These are phyloP conservation scores for Stramenopiles sp. DNA, from an alignment of 352 stramenopile species.

Conservation along the genomic window DNA sequence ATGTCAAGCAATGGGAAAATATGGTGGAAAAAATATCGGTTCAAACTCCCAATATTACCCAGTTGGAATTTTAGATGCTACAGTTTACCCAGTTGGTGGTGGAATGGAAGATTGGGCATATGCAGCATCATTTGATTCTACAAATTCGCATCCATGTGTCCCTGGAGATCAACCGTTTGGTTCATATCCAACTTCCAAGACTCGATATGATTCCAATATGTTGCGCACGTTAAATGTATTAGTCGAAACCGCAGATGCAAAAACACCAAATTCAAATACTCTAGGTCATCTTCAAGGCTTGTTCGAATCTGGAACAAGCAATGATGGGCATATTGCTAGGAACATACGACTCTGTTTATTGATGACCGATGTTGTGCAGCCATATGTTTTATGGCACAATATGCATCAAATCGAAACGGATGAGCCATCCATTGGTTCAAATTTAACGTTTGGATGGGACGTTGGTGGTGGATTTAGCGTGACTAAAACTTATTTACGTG, in stretches of 20 bases:
- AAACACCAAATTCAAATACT: slow-evolving; percentile 38
- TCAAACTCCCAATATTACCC: slow-evolving; percentile 42
- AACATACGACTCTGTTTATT: slow-evolving; percentile 83
- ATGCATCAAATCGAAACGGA: slow-evolving; percentile 6
- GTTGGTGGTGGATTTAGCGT: not conserved
- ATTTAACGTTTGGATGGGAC: not conserved
- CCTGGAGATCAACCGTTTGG: slow-evolving; percentile 62
- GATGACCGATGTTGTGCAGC: slow-evolving; percentile 79
- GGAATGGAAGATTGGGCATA: slow-evolving; percentile 97
- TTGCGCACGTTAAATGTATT: slow-evolving; percentile 85
- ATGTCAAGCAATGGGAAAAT: slow-evolving; percentile 35
- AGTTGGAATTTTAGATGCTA: slow-evolving; percentile 74
- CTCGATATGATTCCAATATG: slow-evolving; percentile 69
- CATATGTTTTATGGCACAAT: slow-evolving; percentile 62
- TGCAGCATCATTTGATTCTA: slow-evolving; percentile 59
- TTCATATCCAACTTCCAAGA: slow-evolving; percentile 65
- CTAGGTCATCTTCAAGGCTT: slow-evolving; percentile 49
- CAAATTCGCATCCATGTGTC: slow-evolving; percentile 30
- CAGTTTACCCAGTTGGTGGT: slow-evolving; percentile 83
- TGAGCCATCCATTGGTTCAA: not conserved
- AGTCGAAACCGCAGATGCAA: slow-evolving; percentile 78
- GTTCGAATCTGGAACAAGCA: slow-evolving; percentile 24
- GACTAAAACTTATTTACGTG: not conserved
- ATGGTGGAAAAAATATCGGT: slow-evolving; percentile 42
- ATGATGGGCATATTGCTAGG: slow-evolving; percentile 71